Evolutionary conservation across 768 basidiomycete genomes (phyloP), one percentile per base, ranked within the genome.

Genomic region (Psilocybe subaeruginosa): DNA sequence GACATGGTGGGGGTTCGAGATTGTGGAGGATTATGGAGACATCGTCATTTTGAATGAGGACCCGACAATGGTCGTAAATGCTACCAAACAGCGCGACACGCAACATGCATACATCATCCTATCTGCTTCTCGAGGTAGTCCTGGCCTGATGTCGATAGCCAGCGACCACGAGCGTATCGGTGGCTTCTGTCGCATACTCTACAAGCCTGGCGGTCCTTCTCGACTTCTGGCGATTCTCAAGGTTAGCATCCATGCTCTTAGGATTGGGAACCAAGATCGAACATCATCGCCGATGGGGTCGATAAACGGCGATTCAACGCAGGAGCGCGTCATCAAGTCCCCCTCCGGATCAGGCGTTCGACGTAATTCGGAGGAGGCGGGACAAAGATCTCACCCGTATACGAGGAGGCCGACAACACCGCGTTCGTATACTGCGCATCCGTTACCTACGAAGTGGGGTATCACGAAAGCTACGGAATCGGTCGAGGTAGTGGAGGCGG

Each of bases 191-290:
- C 88, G 92, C n/a, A 79, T 94, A 23, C 75, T 96, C 11, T 92
- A 89, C 82, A 98, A 97, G 72, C 95, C 95, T 8, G 88, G 88
- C 27, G 93, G 95, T 2, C 95, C 95, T 3, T 84, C 85, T 47
- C 85, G 89, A 19, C 80, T 97, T 58, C 82, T 87, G 29, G 72
- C 80, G 4, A 82, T 87, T 23, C 76, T 96, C 61, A 88, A 87
- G 68, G 82, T 89, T 8, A 83, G 84, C 70, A 59, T 89, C 27
- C 82, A 87, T 69, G 78, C 82, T 4, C 74, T 85, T 49, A 83
- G 80, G 51, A 85, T 88, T 47, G 77, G 78, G 59, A 69, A 74
- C 61, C 73, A 78, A 3, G 41, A 43, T 30, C 73, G 73, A 39
- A 52, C 51, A n/a, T 57, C 64, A 16, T 68, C 71, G 27, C 69